A percentile compares a stretch with the other conserved stretches of the same genome.
These are phyloP conservation scores for Penicillium desertorum DNA, from an alignment of 495 filamentous ascomycete species.

Conservation along the genomic window DNA sequence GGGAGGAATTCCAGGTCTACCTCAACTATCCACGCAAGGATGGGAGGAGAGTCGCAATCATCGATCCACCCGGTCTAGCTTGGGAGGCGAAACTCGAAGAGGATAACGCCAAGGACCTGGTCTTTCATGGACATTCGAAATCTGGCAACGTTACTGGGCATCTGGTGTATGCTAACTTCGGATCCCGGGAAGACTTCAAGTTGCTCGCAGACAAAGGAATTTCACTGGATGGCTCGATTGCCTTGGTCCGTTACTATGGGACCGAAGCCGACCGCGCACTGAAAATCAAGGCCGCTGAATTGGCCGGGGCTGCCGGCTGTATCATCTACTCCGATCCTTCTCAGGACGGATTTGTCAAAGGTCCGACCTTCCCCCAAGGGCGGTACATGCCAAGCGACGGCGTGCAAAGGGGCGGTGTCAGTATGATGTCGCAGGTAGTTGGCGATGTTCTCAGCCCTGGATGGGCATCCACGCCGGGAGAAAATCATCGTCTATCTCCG, in stretches of 20 bases:
- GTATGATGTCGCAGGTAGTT: slow-evolving; percentile 76
- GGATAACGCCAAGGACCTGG: slow-evolving; percentile 60
- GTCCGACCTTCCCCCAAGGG: slow-evolving; percentile 68
- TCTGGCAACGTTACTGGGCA: slow-evolving; percentile 87
- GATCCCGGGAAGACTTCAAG: slow-evolving; percentile 79
- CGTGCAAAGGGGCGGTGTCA: slow-evolving; percentile 81
- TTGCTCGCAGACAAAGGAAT: slow-evolving; percentile 67
- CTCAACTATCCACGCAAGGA: slow-evolving; percentile 81
- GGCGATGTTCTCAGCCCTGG: slow-evolving; percentile 89
- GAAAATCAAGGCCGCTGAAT: slow-evolving; percentile 87
- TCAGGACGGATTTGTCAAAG: slow-evolving; percentile 72
- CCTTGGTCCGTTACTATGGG: slow-evolving; percentile 77
- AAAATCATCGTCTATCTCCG: slow-evolving; percentile 59
- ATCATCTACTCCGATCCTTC: slow-evolving; percentile 89
- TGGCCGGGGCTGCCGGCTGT: slow-evolving; percentile 79
- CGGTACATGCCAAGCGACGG: slow-evolving; percentile 75
- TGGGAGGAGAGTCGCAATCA: slow-evolving; percentile 77
- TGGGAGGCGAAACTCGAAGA: slow-evolving; percentile 93
- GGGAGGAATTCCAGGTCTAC: slow-evolving; percentile 83
- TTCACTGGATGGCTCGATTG: slow-evolving; percentile 75
- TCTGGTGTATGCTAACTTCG: slow-evolving; percentile 93
- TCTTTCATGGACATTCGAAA: slow-evolving; percentile 88
- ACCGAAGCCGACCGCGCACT: slow-evolving; percentile 67
- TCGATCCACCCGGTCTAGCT: slow-evolving; percentile 63
- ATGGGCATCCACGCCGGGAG: slow-evolving; percentile 70